Evolutionary conservation across 1,284 basidiomycete species (phyloP).

Genomic region (Naganishia albida): DNA sequence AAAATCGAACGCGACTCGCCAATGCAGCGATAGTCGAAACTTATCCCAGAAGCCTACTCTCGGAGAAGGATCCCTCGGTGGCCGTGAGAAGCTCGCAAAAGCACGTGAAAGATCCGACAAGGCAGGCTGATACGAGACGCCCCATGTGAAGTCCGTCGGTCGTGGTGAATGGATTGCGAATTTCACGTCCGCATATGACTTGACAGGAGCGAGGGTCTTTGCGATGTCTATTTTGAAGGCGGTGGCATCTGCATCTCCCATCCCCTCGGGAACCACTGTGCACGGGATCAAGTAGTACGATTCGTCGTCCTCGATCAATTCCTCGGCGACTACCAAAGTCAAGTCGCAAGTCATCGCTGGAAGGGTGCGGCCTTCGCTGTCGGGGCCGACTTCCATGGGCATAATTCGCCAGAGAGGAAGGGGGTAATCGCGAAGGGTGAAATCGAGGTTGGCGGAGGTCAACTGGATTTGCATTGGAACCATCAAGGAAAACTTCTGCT

Average conservation of each 20-base stretch:
- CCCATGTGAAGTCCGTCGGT: slow-evolving; percentile 82
- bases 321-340: slow-evolving; percentile 86
- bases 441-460: slow-evolving; percentile 64
- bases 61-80: slow-evolving; percentile 82
- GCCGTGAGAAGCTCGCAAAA: slow-evolving; percentile 76
- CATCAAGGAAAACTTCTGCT: slow-evolving; percentile 75
- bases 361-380: slow-evolving; percentile 33
- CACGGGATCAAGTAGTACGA: slow-evolving; percentile 75
- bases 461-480: slow-evolving; percentile 80
- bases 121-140: slow-evolving; percentile 81
- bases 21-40: slow-evolving; percentile 81
- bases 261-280: slow-evolving; percentile 62
- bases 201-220: slow-evolving; percentile 93
- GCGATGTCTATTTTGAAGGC: slow-evolving; percentile 71
- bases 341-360: slow-evolving; percentile 60
- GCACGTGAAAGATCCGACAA: slow-evolving; percentile 85
- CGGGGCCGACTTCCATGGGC: slow-evolving; percentile 25
- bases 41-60: slow-evolving; percentile 94
- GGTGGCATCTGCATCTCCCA: slow-evolving; percentile 60
- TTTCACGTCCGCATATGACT: slow-evolving; percentile 79
- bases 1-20: slow-evolving; percentile 74
- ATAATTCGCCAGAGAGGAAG: slow-evolving; percentile 57
- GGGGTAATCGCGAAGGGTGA: slow-evolving; percentile 73
- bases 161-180: slow-evolving; percentile 67
- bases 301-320: slow-evolving; percentile 66